A percentile compares a stretch with the other conserved stretches of the same genome.
Conservation (phyloP, 2,329 filamentous ascomycete species). For the Trichoderma lentiforme region DNA sequence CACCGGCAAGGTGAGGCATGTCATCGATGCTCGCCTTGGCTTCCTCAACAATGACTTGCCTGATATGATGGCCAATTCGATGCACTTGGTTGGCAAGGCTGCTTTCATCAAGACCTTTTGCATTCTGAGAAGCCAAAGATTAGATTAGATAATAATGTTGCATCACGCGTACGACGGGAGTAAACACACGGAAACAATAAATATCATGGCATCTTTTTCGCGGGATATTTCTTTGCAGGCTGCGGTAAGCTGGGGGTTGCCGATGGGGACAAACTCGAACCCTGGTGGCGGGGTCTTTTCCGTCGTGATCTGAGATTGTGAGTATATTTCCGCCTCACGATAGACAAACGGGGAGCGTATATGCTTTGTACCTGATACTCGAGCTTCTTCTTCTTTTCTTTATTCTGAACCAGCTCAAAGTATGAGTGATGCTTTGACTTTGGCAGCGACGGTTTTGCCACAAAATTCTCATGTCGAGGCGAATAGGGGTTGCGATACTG, state of each 20-base stretch:
- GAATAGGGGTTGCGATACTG: slow-evolving; percentile 35
- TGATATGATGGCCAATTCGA: slow-evolving; percentile 59
- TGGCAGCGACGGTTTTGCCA: slow-evolving; percentile 38
- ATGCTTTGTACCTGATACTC: slow-evolving; percentile 52
- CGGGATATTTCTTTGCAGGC: slow-evolving; percentile 64
- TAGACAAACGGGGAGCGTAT: slow-evolving; percentile 1
- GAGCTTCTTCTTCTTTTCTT: slow-evolving; percentile 61
- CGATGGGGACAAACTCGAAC: slow-evolving; percentile 61
- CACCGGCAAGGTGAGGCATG: slow-evolving; percentile 24
- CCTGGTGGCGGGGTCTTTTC: slow-evolving; percentile 53
- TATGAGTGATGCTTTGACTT: slow-evolving; percentile 59
- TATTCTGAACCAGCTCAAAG: slow-evolving; percentile 63
- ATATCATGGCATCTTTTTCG: slow-evolving; percentile 60
- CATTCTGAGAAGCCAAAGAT: slow-evolving; percentile 24
- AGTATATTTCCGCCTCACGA: slow-evolving; percentile 24
- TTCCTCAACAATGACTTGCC: slow-evolving; percentile 56
- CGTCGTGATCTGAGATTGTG: slow-evolving; percentile 48
- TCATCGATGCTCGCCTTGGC: slow-evolving; percentile 38
- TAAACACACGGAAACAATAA: slow-evolving; percentile 59
- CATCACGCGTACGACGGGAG: not conserved
- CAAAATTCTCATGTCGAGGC: slow-evolving; percentile 32
- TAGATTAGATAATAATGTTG: slow-evolving; percentile 7
- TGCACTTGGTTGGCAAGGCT: slow-evolving; percentile 52
- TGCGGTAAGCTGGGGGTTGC: slow-evolving; percentile 58
- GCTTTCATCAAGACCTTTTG: slow-evolving; percentile 33